Base-by-base conservation (phyloP, 208 protist genomes). In the Trypanosoma theileri region DNA sequence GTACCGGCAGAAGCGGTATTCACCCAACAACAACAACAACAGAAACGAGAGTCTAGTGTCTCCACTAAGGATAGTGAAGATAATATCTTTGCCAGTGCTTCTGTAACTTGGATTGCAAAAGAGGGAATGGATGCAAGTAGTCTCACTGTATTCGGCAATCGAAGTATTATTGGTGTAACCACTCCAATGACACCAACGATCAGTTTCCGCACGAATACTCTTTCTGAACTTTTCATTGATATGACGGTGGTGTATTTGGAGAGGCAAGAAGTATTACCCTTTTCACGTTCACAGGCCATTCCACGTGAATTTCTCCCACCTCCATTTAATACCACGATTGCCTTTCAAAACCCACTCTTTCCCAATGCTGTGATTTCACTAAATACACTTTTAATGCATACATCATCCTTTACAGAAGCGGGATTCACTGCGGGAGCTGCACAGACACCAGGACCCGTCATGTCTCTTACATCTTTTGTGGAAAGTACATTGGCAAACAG, bases 321-420 rank as follows among this genome's bases (percentile, higher is more conserved):
- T 11, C 66, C 66, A 14, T 71, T 57, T 40, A 50, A 57, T 63
- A 17, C 6, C 14, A 54, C 50, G 9, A 31, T 35, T 1, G n/a
- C 51, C 0, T 77, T 82, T 35, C 53, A 48, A 17, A 82, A 82
- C 55, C 54, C 69, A 28, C 62, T 66, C 28, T 82, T 70, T 55
- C 56, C 59, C 6, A 21, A 40, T 12, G 42, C 50, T 19, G 58
- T 76, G 42, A 79, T 88, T 52, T 84, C 82, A n/a, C 69, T 92
- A 60, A 65, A 83, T 44, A 85, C 82, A 59, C 55, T 92, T 51
- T 59, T 92, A 48, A 53, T 73, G 59, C 86, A 92, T 66, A 84
- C 76, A 13, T 88, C 83, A 0, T 83, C 83, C 14, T 50, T 92
- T 41, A 82, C 66, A 13, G 83, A 85, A 21, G 58, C n/a, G 0